Evolutionary conservation across 768 basidiomycete genomes (phyloP).

Genomic region (Rubroboletus pulcherrimus): DNA sequence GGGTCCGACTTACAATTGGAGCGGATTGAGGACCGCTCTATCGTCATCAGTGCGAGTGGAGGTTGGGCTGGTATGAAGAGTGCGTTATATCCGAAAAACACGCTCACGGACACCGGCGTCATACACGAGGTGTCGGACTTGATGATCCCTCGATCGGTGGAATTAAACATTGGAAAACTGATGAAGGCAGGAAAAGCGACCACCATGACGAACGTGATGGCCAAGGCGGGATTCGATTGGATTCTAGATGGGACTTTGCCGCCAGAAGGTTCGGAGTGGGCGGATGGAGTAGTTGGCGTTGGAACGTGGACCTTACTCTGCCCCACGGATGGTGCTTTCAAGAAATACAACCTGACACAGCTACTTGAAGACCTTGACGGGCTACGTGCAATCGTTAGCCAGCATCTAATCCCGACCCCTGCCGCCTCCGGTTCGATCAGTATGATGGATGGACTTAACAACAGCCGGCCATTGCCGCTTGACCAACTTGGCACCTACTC

Average conservation of each 20-base stretch:
- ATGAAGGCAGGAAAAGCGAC: constrained; percentile 83
- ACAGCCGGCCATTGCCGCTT: constrained; percentile 70
- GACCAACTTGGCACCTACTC: constrained; percentile 69
- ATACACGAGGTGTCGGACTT: constrained; percentile 86
- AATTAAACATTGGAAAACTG: constrained; percentile 86
- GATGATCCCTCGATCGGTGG: constrained; percentile 81
- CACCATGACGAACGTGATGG: constrained; percentile 83
- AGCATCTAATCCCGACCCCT: constrained; percentile 66
- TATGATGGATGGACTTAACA: constrained; percentile 42
- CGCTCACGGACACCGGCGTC: constrained; percentile 84
- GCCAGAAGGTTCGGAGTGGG: constrained; percentile 67
- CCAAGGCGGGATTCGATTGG: constrained; percentile 88
- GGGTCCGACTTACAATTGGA: constrained; percentile 78
- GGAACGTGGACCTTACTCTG: constrained; percentile 85
- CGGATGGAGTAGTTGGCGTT: constrained; percentile 42
- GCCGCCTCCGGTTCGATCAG: constrained; percentile 21
- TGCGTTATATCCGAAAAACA: constrained; percentile 54
- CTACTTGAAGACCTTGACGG: constrained; percentile 54
- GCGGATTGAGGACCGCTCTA: constrained; percentile 48
- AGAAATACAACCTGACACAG: constrained; percentile 74
- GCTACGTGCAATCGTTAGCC: constrained; percentile 61
- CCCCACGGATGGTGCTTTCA: constrained; percentile 91
- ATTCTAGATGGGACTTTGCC: constrained; percentile 80
- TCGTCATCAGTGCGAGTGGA: constrained; percentile 60
- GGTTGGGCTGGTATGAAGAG: constrained; percentile 74